phyloP scores from a whole-genome alignment of 768 basidiomycete species.

The Lactarius trivialis region DNA sequence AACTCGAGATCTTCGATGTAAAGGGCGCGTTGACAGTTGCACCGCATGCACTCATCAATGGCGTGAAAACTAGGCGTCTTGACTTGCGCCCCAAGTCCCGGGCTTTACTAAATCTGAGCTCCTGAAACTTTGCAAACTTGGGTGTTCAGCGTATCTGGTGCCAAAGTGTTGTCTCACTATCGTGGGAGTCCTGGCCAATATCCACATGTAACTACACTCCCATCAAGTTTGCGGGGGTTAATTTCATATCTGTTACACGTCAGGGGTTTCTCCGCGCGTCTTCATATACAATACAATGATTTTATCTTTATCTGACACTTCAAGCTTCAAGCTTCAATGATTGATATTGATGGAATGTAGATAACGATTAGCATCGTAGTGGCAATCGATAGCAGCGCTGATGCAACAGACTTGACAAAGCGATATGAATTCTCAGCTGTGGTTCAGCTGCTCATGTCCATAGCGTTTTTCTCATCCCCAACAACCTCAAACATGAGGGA shows the following conservation, averaged over 20 bases:
- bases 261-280: background rate
- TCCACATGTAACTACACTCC: background rate
- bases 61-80: slow-evolving; percentile 46
- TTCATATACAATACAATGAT: background rate
- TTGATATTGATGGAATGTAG: background rate
- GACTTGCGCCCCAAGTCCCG: background rate
- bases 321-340: too few species aligned
- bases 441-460: slow-evolving; percentile 33
- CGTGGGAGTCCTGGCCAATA: background rate
- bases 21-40: slow-evolving; percentile 37
- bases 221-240: background rate
- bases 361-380: too few species aligned
- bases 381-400: background rate
- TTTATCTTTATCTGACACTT: background rate
- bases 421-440: background rate
- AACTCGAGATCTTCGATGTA: background rate
- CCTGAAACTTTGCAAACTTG: background rate
- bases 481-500: slow-evolving; percentile 70
- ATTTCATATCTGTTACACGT: background rate
- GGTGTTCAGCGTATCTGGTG: background rate
- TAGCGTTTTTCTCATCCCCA: slow-evolving; percentile 31
- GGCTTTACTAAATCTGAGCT: background rate
- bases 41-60: slow-evolving; percentile 58
- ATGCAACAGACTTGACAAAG: background rate
- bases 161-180: background rate